These are phyloP conservation scores for Saccharomycopsis babjevae DNA, from an alignment of 805 yeast species.

Conservation along the genomic window DNA sequence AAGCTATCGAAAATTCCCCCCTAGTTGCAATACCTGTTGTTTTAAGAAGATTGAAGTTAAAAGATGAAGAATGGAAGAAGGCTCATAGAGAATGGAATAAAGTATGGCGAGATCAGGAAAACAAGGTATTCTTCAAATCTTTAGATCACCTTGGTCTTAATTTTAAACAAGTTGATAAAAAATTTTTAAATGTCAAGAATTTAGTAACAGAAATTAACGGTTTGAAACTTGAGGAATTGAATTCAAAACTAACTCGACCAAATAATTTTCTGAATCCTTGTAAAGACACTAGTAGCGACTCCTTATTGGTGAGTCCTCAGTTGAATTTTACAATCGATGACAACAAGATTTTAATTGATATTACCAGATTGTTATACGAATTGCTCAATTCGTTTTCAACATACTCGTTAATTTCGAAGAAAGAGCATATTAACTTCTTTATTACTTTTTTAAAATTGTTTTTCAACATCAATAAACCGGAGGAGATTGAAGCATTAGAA, in stretches of 20 bases:
- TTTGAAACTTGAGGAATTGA: slow-evolving; percentile 62
- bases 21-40: slow-evolving; percentile 93
- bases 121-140: slow-evolving; percentile 85
- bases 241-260: slow-evolving; percentile 7
- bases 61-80: slow-evolving; percentile 98
- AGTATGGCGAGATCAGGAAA: slow-evolving; percentile 98
- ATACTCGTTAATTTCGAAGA: slow-evolving; percentile 1
- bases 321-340: slow-evolving; percentile 58
- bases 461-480: slow-evolving; percentile 6
- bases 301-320: slow-evolving; percentile 25
- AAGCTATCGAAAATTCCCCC: slow-evolving; percentile 91
- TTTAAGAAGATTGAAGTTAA: slow-evolving; percentile 84
- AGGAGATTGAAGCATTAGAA: slow-evolving; percentile 5
- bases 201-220: slow-evolving; percentile 85
- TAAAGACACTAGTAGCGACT: neutral
- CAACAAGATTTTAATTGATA: slow-evolving; percentile 59
- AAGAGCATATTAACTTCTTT: slow-evolving; percentile 3
- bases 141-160: slow-evolving; percentile 92
- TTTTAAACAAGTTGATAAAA: slow-evolving; percentile 93
- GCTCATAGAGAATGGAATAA: slow-evolving; percentile 99
- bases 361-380: slow-evolving; percentile 53
- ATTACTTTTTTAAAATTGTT: neutral
- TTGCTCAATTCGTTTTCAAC: slow-evolving; percentile 33
- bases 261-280: neutral
- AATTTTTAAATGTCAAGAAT: slow-evolving; percentile 78